Conservation (phyloP, 148 eudicot species). For the Heliamphora exappendiculata region DNA sequence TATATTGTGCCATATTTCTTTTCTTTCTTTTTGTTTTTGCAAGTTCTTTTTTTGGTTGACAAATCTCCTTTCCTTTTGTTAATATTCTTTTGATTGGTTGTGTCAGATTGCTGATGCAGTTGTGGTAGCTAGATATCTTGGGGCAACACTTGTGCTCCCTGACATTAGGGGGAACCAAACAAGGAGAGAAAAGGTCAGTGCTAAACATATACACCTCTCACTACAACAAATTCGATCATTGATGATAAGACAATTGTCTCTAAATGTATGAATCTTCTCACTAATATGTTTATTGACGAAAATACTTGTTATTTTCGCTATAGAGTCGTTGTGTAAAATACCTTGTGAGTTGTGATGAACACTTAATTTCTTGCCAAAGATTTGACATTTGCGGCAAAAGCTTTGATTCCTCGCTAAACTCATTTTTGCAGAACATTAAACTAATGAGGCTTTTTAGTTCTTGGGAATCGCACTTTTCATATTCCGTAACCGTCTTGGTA, state of each 20-base stretch:
- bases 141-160: slow-evolving; percentile 34
- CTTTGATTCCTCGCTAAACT: too few species aligned
- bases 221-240: too few species aligned
- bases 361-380: too few species aligned
- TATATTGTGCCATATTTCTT: not conserved
- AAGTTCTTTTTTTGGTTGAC: not conserved
- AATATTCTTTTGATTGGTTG: not conserved
- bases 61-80: not conserved
- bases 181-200: slow-evolving; percentile 18
- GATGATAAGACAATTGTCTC: not conserved
- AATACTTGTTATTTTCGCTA: not conserved
- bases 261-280: not conserved
- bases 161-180: slow-evolving; percentile 16
- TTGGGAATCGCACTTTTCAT: not conserved
- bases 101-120: slow-evolving; percentile 31
- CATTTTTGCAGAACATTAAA: too few species aligned
- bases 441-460: not conserved
- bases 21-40: not conserved
- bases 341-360: too few species aligned
- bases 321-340: too few species aligned
- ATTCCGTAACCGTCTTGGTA: too few species aligned
- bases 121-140: slow-evolving; percentile 22
- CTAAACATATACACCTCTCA: not conserved
- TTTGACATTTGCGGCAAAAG: too few species aligned
- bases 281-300: not conserved